A percentile compares a stretch with the other conserved stretches of the same genome.
Conservation (phyloP, 169 alveolate species). For the Eimeria zaria region DNA sequence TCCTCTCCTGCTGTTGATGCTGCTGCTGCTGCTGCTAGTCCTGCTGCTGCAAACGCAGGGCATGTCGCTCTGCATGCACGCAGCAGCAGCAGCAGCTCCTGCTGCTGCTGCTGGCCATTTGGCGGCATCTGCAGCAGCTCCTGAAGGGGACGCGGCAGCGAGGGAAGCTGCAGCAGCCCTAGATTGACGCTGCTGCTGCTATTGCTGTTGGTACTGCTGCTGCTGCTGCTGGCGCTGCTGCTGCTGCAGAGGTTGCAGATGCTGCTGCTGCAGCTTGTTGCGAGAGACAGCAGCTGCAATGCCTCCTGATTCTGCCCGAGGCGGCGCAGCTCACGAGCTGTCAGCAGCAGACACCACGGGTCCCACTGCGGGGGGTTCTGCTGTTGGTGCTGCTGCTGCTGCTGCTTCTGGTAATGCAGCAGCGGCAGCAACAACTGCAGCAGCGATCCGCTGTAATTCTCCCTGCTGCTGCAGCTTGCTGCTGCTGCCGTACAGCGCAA, state of each 20-base stretch:
- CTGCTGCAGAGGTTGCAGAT: too few relatives aligned
- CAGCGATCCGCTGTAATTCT: neutral
- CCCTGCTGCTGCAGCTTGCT: neutral
- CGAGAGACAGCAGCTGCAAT: neutral
- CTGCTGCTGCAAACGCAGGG: neutral
- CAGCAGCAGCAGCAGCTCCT: neutral
- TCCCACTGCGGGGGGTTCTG: neutral
- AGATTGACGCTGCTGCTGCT: constrained; percentile 6
- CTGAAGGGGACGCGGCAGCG: neutral
- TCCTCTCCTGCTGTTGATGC: neutral
- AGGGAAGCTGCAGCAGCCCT: neutral
- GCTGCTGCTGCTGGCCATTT: neutral
- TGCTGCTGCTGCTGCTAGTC: neutral
- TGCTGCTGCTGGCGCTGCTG: constrained; percentile 14
- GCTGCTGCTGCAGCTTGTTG: too few relatives aligned
- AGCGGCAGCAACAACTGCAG: constrained; percentile 21
- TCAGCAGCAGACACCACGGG: constrained; percentile 1
- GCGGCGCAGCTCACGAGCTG: constrained; percentile 30
- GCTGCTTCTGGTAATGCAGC: constrained; percentile 27
- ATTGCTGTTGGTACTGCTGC: constrained; percentile 19
- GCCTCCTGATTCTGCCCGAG: constrained; percentile 12
- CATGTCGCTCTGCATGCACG: constrained; percentile 17
- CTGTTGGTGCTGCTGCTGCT: neutral
- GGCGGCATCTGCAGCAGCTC: neutral
- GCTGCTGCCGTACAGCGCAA: constrained; percentile 11